A percentile compares a stretch with the other conserved stretches of the same genome.
Conservation (phyloP, 768 basidiomycete species). For the Podaxis sp. region DNA sequence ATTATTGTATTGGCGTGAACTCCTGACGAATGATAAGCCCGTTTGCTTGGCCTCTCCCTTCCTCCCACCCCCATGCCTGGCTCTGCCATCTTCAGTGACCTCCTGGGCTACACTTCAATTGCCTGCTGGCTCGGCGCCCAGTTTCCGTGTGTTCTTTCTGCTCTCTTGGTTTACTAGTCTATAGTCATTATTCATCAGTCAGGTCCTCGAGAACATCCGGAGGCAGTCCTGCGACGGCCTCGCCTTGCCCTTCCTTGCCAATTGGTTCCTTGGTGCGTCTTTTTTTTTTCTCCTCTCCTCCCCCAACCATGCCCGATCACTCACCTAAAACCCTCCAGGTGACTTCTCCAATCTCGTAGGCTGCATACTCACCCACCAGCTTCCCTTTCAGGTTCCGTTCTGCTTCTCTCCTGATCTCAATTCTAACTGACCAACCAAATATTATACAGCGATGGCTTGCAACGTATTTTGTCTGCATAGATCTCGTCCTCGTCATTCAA, state of each 20-base stretch:
- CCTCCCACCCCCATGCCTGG: slow-evolving; percentile 14
- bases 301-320: neutral
- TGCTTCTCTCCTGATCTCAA: neutral
- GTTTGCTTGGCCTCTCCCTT: slow-evolving; percentile 11
- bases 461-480: slow-evolving; percentile 83
- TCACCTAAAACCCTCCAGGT: slow-evolving; percentile 38
- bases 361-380: slow-evolving; percentile 86
- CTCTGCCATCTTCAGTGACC: slow-evolving; percentile 41
- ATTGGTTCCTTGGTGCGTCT: slow-evolving; percentile 82
- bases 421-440: slow-evolving; percentile 3
- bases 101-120: slow-evolving; percentile 70
- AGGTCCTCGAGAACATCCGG: slow-evolving; percentile 75
- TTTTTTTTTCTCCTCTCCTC: slow-evolving; percentile 1
- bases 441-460: slow-evolving; percentile 77
- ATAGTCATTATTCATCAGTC: slow-evolving; percentile 39
- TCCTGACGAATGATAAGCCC: slow-evolving; percentile 6
- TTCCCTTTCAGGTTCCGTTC: slow-evolving; percentile 83
- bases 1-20: neutral
- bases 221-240: slow-evolving; percentile 84
- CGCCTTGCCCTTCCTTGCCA: slow-evolving; percentile 87
- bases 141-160: slow-evolving; percentile 63
- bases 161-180: neutral
- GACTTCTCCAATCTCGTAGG: slow-evolving; percentile 92
- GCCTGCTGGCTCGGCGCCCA: slow-evolving; percentile 83
- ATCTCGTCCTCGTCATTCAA: slow-evolving; percentile 70